phyloP scores from a whole-genome alignment of 495 filamentous ascomycete species.

The Xeromyces bisporus region DNA sequence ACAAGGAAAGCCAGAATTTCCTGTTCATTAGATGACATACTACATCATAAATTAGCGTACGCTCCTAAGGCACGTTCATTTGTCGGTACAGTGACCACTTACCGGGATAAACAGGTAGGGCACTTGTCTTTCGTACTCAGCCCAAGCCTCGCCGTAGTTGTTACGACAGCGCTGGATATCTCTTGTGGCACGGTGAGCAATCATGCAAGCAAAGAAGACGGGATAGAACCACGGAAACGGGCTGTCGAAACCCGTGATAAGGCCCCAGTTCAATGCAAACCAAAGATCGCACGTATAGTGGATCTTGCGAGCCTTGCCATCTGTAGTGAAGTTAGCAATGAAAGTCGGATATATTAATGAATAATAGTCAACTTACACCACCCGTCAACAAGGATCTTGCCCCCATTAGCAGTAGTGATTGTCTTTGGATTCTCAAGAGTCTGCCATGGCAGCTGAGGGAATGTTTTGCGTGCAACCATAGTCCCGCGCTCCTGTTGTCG shows the following conservation, averaged over 20 bases:
- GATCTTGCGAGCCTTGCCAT: constrained; percentile 80
- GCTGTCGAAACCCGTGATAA: constrained; percentile 50
- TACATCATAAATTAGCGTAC: constrained; percentile 2
- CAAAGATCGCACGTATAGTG: constrained; percentile 86
- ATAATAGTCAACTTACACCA: constrained; percentile 46
- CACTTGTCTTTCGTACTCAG: constrained; percentile 71
- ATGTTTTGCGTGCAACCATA: constrained; percentile 53
- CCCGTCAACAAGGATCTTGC: constrained; percentile 71
- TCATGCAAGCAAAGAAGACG: constrained; percentile 82
- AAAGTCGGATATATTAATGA: background rate
- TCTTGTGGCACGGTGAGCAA: constrained; percentile 67
- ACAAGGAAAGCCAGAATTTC: too few species aligned
- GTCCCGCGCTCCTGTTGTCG: constrained; percentile 64
- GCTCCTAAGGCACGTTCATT: background rate
- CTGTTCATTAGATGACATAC: constrained; percentile 21
- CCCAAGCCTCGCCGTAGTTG: constrained; percentile 90
- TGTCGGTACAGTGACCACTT: constrained; percentile 16
- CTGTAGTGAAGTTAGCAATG: constrained; percentile 8
- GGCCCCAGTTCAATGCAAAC: constrained; percentile 50
- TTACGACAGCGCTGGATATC: constrained; percentile 70
- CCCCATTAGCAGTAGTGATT: constrained; percentile 63
- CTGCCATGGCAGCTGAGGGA: constrained; percentile 91
- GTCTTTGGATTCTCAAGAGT: constrained; percentile 69
- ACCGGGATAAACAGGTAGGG: constrained; percentile 96
- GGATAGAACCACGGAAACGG: constrained; percentile 98